A percentile compares a stretch with the other conserved stretches of the same genome.
These are phyloP conservation scores for Hordeum pubiflorum DNA, from an alignment of 202 grass and related monocot genomes.

Conservation along the genomic window DNA sequence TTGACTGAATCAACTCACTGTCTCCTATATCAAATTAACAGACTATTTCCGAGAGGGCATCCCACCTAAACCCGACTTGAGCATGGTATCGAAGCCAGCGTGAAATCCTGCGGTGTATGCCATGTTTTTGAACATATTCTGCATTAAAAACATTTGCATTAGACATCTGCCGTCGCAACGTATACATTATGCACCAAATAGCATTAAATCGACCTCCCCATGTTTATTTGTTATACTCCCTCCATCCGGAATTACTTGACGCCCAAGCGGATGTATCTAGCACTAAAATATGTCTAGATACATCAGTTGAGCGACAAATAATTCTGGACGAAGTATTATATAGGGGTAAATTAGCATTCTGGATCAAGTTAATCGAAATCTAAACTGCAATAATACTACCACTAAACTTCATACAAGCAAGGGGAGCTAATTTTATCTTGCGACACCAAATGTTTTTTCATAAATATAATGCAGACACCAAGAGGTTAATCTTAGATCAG, in stretches of 20 bases:
- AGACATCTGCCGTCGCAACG: neutral
- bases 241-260: too few species aligned
- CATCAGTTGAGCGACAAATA: too few species aligned
- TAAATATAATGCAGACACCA: neutral
- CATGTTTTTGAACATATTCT: constrained; percentile 64
- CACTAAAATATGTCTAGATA: too few species aligned
- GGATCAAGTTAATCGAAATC: neutral
- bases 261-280: too few species aligned
- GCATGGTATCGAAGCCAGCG: constrained; percentile 42
- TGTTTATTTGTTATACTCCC: neutral
- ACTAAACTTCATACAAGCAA: neutral
- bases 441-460: neutral
- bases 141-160: constrained; percentile 31
- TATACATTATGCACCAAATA: neutral
- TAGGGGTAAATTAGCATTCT: neutral
- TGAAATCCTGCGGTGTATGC: constrained; percentile 54
- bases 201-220: neutral
- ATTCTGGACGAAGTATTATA: too few species aligned
- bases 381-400: neutral
- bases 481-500: neutral
- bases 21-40: constrained; percentile 6
- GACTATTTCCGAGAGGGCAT: constrained; percentile 18
- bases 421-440: neutral
- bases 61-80: constrained; percentile 26
- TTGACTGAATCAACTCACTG: neutral